A percentile compares a stretch with the other conserved stretches of the same genome.
These are phyloP conservation scores for Stachybotrys echinatus DNA, from an alignment of 2,329 filamentous ascomycete species.

Conservation along the genomic window DNA sequence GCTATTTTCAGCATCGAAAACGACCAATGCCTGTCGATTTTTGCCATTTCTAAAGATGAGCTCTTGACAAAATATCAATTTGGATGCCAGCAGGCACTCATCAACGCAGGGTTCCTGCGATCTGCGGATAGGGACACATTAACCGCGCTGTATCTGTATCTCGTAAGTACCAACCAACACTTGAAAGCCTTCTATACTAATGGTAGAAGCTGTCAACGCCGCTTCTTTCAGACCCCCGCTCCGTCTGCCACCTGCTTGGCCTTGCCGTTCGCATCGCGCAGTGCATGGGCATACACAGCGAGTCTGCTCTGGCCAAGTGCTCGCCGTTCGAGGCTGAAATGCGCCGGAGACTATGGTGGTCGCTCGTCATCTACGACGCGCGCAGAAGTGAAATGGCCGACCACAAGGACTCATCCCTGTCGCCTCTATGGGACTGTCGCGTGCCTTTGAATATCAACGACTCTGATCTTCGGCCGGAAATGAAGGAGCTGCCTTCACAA, in stretches of 20 bases:
- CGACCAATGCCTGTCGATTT: constrained; percentile 34
- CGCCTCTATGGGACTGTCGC: constrained; percentile 35
- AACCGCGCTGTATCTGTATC: constrained; percentile 51
- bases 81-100: constrained; percentile 47
- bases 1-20: constrained; percentile 35
- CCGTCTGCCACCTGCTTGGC: constrained; percentile 46
- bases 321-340: constrained; percentile 49
- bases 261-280: constrained; percentile 52
- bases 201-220: constrained; percentile 39
- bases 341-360: constrained; percentile 59
- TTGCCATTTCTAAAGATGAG: constrained; percentile 32
- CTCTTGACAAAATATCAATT: constrained; percentile 39
- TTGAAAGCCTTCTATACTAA: not conserved
- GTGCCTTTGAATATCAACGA: constrained; percentile 40
- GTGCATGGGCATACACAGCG: constrained; percentile 49
- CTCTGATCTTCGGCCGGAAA: constrained; percentile 36
- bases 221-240: constrained; percentile 37
- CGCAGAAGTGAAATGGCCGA: constrained; percentile 49
- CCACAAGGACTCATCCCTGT: constrained; percentile 20
- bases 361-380: constrained; percentile 49
- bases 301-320: constrained; percentile 24
- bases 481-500: constrained; percentile 23
- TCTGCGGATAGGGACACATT: constrained; percentile 46
- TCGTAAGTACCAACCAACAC: constrained; percentile 30
- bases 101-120: constrained; percentile 43